These are phyloP conservation scores for Lactarius deliciosus DNA, from an alignment of 768 basidiomycete species.

Conservation along the genomic window DNA sequence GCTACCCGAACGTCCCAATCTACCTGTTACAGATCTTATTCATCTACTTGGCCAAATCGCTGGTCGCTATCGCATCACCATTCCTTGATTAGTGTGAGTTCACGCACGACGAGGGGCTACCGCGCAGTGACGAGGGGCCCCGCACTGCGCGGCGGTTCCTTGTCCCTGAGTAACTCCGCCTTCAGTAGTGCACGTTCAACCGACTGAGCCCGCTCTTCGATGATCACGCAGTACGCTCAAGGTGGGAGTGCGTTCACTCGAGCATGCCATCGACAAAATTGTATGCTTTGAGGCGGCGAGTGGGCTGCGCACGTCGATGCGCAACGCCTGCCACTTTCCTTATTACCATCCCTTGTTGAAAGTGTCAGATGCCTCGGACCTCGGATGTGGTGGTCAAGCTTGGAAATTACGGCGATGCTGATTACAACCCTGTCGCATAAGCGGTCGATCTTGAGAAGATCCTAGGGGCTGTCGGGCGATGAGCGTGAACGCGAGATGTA, in stretches of 20 bases:
- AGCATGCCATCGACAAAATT: conserved; percentile 81
- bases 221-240: conserved; percentile 87
- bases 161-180: conserved; percentile 84
- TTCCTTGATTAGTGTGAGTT: conserved; percentile 87
- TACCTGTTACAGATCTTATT: conserved; percentile 86
- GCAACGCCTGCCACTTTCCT: conserved; percentile 26
- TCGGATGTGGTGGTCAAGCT: neutral
- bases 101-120: conserved; percentile 89
- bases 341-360: conserved; percentile 12
- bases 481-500: conserved; percentile 71
- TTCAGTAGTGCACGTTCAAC: conserved; percentile 52
- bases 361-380: neutral
- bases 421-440: conserved; percentile 63
- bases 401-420: neutral
- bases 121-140: too few relatives aligned
- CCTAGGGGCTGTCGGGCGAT: conserved; percentile 71
- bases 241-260: conserved; percentile 89
- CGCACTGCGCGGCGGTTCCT: conserved; percentile 84
- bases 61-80: conserved; percentile 86
- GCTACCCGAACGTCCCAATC: conserved; percentile 86
- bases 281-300: conserved; percentile 85
- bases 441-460: conserved; percentile 75
- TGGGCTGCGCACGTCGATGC: conserved; percentile 69
- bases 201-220: conserved; percentile 70
- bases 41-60: conserved; percentile 88